phyloP scores from a whole-genome alignment of 1,139 yeast genomes.

The Protomyces gravidus region DNA sequence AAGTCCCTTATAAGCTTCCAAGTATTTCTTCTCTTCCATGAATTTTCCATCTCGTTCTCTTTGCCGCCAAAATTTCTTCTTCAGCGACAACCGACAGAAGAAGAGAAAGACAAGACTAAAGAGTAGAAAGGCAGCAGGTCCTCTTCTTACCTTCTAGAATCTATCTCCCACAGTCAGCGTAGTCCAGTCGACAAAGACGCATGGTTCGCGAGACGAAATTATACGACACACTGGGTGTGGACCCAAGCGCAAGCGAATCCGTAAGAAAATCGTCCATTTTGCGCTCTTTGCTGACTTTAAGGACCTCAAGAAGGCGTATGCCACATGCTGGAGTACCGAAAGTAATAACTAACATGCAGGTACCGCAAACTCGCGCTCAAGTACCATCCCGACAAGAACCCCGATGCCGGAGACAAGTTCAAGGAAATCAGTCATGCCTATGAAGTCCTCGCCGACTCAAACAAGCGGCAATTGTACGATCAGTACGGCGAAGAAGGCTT shows the following conservation, averaged over 20 bases:
- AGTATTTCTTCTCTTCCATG: not conserved
- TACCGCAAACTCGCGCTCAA: slow-evolving; percentile 69
- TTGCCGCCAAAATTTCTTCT: not conserved
- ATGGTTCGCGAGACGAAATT: not conserved
- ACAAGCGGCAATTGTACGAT: slow-evolving; percentile 86
- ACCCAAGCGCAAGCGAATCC: slow-evolving; percentile 1
- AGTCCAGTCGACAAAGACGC: not conserved
- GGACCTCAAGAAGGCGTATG: slow-evolving; percentile 3
- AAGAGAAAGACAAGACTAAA: not conserved
- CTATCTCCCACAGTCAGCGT: not conserved
- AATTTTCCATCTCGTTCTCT: not conserved
- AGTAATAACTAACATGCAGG: not conserved
- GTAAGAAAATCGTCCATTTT: not conserved
- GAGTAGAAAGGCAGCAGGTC: not conserved
- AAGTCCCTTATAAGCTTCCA: not conserved
- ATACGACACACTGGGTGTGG: slow-evolving; percentile 1
- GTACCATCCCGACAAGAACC: slow-evolving; percentile 92
- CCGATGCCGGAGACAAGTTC: slow-evolving; percentile 90
- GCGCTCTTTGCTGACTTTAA: not conserved
- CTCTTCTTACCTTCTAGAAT: not conserved
- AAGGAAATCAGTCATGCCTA: slow-evolving; percentile 48
- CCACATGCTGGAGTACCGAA: not conserved
- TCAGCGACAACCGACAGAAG: not conserved
- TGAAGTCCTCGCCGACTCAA: slow-evolving; percentile 77
- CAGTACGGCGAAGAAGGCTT: slow-evolving; percentile 91